Conservation (phyloP, 768 basidiomycete species). For the Phanerochaete sordida region DNA sequence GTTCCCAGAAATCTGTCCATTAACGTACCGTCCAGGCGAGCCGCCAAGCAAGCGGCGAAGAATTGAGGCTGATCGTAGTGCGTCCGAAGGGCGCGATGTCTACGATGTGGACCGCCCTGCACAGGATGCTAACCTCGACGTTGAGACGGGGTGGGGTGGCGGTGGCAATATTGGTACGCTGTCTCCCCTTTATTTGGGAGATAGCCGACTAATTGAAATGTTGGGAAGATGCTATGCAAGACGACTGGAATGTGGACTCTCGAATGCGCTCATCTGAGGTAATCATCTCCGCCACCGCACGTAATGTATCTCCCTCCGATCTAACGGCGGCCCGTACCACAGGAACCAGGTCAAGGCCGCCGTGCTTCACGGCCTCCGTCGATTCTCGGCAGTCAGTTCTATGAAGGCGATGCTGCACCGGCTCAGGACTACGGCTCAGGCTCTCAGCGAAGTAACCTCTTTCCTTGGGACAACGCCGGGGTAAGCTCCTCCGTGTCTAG, state of each 20-base stretch:
- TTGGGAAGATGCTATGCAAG: neutral
- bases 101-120: neutral
- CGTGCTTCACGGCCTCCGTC: conserved; percentile 58
- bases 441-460: conserved; percentile 68
- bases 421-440: conserved; percentile 34
- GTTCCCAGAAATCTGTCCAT: neutral
- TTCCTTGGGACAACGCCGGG: conserved; percentile 82
- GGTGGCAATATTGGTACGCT: conserved; percentile 10
- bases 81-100: neutral
- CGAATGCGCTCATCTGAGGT: conserved; percentile 61
- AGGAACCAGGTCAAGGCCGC: conserved; percentile 89
- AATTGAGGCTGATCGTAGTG: conserved; percentile 3
- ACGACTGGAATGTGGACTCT: conserved; percentile 18
- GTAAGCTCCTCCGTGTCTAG: conserved; percentile 52
- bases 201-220: no score
- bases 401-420: conserved; percentile 39
- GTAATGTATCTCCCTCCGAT: neutral
- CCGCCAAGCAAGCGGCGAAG: conserved; percentile 49
- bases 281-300: neutral
- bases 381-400: conserved; percentile 45
- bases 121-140: conserved; percentile 18
- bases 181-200: neutral
- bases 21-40: conserved; percentile 28
- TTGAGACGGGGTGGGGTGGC: conserved; percentile 19
- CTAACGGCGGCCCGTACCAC: neutral